Evolutionary conservation across 106 monocot species (phyloP), one percentile per base, ranked within the genome.

Genomic region (Dendrobium catenatum): DNA sequence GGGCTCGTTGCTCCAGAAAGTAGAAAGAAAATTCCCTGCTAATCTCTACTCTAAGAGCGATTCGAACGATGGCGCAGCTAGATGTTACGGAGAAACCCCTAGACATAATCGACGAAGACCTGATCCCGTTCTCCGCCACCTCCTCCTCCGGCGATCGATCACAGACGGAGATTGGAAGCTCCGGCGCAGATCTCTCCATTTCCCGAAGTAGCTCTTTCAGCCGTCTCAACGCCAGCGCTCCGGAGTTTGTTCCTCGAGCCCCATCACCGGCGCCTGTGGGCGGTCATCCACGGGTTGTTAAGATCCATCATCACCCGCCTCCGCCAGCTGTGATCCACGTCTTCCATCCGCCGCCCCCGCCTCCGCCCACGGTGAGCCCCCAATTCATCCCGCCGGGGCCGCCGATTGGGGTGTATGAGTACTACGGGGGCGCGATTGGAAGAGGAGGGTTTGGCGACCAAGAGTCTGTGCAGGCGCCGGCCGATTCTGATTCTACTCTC

Each of bases 211-310:
- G 42, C 75, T 84, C 84, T 16, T 59, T 46, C 64, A 79, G 84
- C 33, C 73, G 84, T 44, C 84, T 84, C 79, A 84, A 84, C 79
- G 84, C 84, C n/a, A 43, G 84, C 46, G 84, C 84, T 18, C 84
- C 79, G 15, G 84, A 84, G 31, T 84, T 84, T 46, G 84, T 84
- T 31, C 84, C 84, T 22, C 54, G 79, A 31, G 48, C 58, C 11
- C 55, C 58, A 1, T 55, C 78, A 5, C 81, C 81, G 64, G 19
- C 67, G 44, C 16, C 17, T 2, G 33, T 19, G 51, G 78, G n/a
- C 42, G 78, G 51, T 7, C 70, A 78, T 56, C 44, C 79, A 20
- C 56, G 79, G 79, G 20, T 37, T 46, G 48, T 55, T 9, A 75
- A 79, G 47, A 64, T 75, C 61, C 84, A 84, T 10, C 83, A 83